Evolutionary conservation across 108 stramenopile genomes (phyloP), one percentile per base, ranked within the genome.

Genomic region (Schizochytrium sp.): DNA sequence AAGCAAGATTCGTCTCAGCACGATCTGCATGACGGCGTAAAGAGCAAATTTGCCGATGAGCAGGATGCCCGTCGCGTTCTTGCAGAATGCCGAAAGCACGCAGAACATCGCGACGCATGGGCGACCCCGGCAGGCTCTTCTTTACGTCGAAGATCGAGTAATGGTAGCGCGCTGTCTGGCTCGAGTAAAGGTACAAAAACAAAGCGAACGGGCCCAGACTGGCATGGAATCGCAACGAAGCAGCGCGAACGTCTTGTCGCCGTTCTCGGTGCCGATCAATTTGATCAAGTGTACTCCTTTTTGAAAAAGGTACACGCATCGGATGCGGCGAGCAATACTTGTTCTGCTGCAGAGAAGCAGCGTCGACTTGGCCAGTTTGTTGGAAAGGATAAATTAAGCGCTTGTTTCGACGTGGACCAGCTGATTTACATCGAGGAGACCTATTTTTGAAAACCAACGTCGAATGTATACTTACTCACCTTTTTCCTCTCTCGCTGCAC

Each of bases 401-500:
- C 6, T 53, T 83, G 76, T 83, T 83, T 83, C 76, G 76, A 83
- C 12, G 76, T 83, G 45, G 76, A 83, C 23, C 76, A 83, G 76
- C 51, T 83, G 14, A 8, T 83, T 45, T 83, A 83, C 51, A 83
- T 83, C 51, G 76, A 83, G 28, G 76, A 83, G 23, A 83, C 76
- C 51, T 69, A 69, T 18, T 41, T 69, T 18, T 41, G 34, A 41
- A 19, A 2, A n/a, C n/a, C 19, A 23, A n/a, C 19, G 58, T 59
- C n/a, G 21, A 59, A 23, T 59, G 58, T n/a, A 59, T n/a, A n/a
- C n/a, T 2, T 1, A 19, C 21, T 23, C n/a, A 23, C n/a, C 19
- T 23, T 59, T 59, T 19, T 59, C 58, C 58, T n/a, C n/a, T 59
- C 58, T 59, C 19, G 58, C 19, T 23, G 19, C 21, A 0, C 34